Evolutionary conservation across 148 eudicot species (phyloP).

Genomic region (Rhododendron williamsianum): DNA sequence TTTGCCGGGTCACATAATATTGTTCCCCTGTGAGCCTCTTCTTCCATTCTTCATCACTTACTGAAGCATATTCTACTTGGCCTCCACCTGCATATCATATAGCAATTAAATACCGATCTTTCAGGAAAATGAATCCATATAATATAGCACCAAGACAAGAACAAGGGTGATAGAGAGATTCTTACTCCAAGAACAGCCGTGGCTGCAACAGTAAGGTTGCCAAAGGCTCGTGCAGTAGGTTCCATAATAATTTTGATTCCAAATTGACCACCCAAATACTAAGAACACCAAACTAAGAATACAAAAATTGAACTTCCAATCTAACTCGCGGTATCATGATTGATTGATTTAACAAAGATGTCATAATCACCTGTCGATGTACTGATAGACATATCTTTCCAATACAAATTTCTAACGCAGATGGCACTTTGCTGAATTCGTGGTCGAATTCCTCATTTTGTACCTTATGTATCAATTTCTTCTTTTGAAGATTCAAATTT

Average conservation of each 20-base stretch:
- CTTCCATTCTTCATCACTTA: slow-evolving; percentile 68
- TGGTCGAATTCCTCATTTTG: not conserved
- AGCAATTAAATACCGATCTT: not conserved
- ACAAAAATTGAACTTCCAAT: not conserved
- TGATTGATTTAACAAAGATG: not conserved
- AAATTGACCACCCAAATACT: not conserved
- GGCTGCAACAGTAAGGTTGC: not conserved
- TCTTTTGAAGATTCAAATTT: not conserved
- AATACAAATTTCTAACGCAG: not conserved
- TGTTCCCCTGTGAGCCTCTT: slow-evolving; percentile 67
- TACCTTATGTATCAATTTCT: not conserved
- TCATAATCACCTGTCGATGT: not conserved
- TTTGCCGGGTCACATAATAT: slow-evolving; percentile 65
- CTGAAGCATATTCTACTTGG: slow-evolving; percentile 26
- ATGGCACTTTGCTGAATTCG: no score
- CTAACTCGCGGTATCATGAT: not conserved
- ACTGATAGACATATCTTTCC: not conserved
- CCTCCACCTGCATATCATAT: slow-evolving; percentile 30
- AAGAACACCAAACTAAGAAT: slow-evolving; percentile 2
- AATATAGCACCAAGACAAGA: not conserved
- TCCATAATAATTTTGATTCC: not conserved
- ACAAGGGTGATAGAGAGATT: not conserved
- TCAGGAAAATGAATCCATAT: not conserved
- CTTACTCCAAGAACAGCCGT: not conserved
- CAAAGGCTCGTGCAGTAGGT: not conserved